These are phyloP conservation scores for Boletus pseudo-olivaceus DNA, from an alignment of 768 basidiomycete species.

Conservation along the genomic window DNA sequence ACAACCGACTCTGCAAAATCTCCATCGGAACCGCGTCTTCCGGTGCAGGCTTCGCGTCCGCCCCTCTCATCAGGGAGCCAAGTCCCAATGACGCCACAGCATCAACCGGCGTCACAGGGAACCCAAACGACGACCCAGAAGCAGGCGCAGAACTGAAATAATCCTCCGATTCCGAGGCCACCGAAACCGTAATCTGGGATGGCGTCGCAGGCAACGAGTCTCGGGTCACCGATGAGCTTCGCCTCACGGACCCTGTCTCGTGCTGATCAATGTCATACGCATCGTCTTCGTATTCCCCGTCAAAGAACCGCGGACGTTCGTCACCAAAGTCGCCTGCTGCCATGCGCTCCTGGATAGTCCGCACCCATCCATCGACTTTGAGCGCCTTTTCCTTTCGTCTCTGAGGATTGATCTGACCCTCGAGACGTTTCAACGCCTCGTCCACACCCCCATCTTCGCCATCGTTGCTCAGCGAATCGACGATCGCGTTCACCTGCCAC, in stretches of 20 bases:
- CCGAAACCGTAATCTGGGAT: conserved; percentile 21
- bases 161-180: conserved; percentile 20
- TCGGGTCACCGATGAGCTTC: neutral
- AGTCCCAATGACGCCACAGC: neutral
- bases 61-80: conserved; percentile 31
- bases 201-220: conserved; percentile 16
- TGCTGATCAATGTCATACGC: conserved; percentile 31
- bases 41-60: conserved; percentile 46
- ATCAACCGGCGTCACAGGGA: conserved; percentile 17
- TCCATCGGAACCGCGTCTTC: conserved; percentile 68
- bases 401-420: conserved; percentile 79
- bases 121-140: conserved; percentile 14
- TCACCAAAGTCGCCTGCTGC: conserved; percentile 60
- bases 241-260: conserved; percentile 27
- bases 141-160: conserved; percentile 19
- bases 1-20: conserved; percentile 58
- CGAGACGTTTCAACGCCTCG: conserved; percentile 73
- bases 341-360: conserved; percentile 64
- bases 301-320: conserved; percentile 56
- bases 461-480: conserved; percentile 71
- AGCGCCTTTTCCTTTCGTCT: conserved; percentile 65
- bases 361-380: conserved; percentile 83
- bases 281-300: conserved; percentile 40
- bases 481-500: conserved; percentile 79
- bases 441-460: conserved; percentile 79